Percentiles rank a stretch among this genome's conserved stretches.
Conservation (phyloP, 2,329 filamentous ascomycete genomes). For the Chalaropsis ovoidea region DNA sequence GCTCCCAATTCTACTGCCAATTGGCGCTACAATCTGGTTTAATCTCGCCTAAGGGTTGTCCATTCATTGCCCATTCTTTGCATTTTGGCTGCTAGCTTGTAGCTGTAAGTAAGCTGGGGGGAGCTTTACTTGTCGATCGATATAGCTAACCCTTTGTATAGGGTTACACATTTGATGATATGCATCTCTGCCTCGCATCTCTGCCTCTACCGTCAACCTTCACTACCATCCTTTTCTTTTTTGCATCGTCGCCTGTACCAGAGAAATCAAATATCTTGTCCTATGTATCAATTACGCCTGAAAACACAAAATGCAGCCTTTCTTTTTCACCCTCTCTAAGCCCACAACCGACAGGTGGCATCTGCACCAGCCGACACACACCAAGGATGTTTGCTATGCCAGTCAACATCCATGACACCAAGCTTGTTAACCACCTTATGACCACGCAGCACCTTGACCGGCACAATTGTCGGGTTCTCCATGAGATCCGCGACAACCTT, state of each 20-base stretch:
- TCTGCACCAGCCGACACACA: conserved; percentile 89
- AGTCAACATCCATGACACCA: conserved; percentile 87
- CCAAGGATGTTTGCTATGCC: conserved; percentile 93
- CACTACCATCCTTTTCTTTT: neutral
- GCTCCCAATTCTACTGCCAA: neutral
- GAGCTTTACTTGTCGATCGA: conserved; percentile 1
- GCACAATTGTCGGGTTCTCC: conserved; percentile 93
- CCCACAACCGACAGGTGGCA: conserved; percentile 86
- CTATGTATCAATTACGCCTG: conserved; percentile 25
- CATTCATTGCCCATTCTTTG: neutral
- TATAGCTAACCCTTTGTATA: neutral
- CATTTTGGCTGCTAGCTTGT: neutral
- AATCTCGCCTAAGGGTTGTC: neutral
- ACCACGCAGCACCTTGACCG: conserved; percentile 83
- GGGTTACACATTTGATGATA: neutral
- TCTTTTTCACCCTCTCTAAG: conserved; percentile 35
- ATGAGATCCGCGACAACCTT: conserved; percentile 91
- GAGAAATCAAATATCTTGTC: conserved; percentile 18
- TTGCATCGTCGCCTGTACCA: neutral
- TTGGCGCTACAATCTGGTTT: conserved; percentile 1
- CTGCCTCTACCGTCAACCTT: neutral
- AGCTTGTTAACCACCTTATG: conserved; percentile 79
- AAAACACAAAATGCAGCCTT: conserved; percentile 25
- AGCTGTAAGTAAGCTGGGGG: neutral
- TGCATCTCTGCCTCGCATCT: no score